Conservation (phyloP, 306 rosid genomes). For the Rosa chinensis region DNA sequence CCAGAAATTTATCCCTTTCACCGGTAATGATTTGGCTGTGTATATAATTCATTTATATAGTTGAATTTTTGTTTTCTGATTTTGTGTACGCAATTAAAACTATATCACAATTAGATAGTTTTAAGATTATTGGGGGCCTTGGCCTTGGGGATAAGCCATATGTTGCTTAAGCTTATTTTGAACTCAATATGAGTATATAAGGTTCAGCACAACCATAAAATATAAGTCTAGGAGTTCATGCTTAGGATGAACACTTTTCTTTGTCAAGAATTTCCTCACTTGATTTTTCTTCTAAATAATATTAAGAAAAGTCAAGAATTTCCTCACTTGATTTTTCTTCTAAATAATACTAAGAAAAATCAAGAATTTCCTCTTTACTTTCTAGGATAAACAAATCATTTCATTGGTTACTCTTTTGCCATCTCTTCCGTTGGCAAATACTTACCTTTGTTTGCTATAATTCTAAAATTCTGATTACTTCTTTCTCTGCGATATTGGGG, state of each 20-base stretch:
- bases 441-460: neutral
- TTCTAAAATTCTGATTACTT: neutral
- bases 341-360: too few species aligned
- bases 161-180: neutral
- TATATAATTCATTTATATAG: constrained; percentile 28
- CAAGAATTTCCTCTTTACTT: neutral
- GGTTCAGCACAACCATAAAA: neutral
- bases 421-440: neutral
- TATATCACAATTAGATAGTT: neutral
- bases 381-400: neutral
- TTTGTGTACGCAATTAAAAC: constrained; percentile 1
- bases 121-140: constrained; percentile 4
- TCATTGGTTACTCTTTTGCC: neutral
- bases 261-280: neutral
- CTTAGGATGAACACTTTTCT: neutral
- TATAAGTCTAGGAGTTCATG: neutral
- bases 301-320: neutral
- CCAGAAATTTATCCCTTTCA: constrained; percentile 82
- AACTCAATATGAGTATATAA: neutral
- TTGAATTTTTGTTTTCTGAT: constrained; percentile 23
- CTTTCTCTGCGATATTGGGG: neutral
- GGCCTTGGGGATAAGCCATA: constrained; percentile 1
- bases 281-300: neutral
- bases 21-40: constrained; percentile 45
- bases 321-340: too few species aligned